These are phyloP conservation scores for Macrocybe gigantea DNA, from an alignment of 768 basidiomycete species.

Conservation along the genomic window DNA sequence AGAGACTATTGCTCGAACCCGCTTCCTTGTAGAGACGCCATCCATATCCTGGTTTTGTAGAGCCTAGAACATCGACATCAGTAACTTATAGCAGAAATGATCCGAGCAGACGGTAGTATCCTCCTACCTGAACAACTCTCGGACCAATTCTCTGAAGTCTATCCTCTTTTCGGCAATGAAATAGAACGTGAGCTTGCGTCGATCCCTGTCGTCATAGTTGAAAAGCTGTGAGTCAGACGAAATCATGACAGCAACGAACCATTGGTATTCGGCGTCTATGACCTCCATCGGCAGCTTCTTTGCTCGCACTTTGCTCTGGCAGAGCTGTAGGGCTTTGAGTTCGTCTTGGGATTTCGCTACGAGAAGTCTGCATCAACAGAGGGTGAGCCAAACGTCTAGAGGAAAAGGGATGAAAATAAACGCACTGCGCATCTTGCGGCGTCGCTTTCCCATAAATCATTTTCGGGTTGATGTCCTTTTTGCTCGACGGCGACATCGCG, in stretches of 20 bases:
- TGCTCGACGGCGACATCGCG: slow-evolving; percentile 29
- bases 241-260: slow-evolving; percentile 42
- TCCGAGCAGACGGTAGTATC: background rate
- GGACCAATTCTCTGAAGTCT: slow-evolving; percentile 93
- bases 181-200: slow-evolving; percentile 97
- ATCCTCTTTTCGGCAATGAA: slow-evolving; percentile 95
- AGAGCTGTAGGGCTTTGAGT: slow-evolving; percentile 84
- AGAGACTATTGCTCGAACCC: slow-evolving; percentile 30
- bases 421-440: slow-evolving; percentile 71
- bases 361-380: slow-evolving; percentile 46
- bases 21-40: slow-evolving; percentile 71
- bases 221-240: background rate
- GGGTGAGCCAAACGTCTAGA: slow-evolving; percentile 3
- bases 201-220: slow-evolving; percentile 58
- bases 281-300: slow-evolving; percentile 98
- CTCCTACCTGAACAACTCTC: slow-evolving; percentile 83
- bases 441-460: slow-evolving; percentile 90
- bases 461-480: slow-evolving; percentile 96
- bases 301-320: slow-evolving; percentile 86
- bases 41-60: slow-evolving; percentile 96
- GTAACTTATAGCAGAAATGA: background rate
- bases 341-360: slow-evolving; percentile 87
- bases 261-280: slow-evolving; percentile 97
- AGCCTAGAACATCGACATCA: slow-evolving; percentile 35
- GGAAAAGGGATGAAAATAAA: slow-evolving; percentile 10